Conservation (phyloP, 192 early-diverging fungal genomes). For the Entophlyctis luteolus region DNA sequence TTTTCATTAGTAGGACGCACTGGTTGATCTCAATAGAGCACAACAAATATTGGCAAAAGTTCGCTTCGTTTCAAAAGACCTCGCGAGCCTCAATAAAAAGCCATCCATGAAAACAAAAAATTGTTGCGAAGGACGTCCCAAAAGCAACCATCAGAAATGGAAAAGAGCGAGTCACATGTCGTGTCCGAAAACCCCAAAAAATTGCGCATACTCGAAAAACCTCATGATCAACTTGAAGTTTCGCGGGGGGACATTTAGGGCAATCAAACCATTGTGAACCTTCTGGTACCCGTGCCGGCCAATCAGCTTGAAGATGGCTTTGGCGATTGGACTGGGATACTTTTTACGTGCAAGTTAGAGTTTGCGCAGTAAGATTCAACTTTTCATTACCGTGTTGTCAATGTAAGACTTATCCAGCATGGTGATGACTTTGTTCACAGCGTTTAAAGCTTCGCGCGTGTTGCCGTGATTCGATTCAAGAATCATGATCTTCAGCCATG, state of each 20-base stretch:
- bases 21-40: too few species aligned
- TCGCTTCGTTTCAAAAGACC: too few species aligned
- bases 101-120: too few species aligned
- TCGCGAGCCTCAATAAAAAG: too few species aligned
- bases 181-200: constrained; percentile 22
- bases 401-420: constrained; percentile 89
- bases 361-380: too few species aligned
- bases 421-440: constrained; percentile 76
- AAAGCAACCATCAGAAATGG: too few species aligned
- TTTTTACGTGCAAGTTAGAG: too few species aligned
- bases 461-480: constrained; percentile 79
- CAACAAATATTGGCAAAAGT: too few species aligned
- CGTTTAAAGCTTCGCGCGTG: constrained; percentile 72
- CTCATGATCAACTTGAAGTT: constrained; percentile 64
- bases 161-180: too few species aligned
- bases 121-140: too few species aligned
- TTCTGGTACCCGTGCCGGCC: constrained; percentile 84
- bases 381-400: constrained; percentile 79
- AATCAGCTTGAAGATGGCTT: constrained; percentile 81
- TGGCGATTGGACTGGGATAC: constrained; percentile 87
- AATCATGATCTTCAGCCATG: constrained; percentile 80
- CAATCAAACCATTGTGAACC: constrained; percentile 83
- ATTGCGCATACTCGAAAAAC: constrained; percentile 56
- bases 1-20: too few species aligned
- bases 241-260: constrained; percentile 78